phyloP scores from a whole-genome alignment of 2,329 filamentous ascomycete species.

The Claviceps humidiphila region DNA sequence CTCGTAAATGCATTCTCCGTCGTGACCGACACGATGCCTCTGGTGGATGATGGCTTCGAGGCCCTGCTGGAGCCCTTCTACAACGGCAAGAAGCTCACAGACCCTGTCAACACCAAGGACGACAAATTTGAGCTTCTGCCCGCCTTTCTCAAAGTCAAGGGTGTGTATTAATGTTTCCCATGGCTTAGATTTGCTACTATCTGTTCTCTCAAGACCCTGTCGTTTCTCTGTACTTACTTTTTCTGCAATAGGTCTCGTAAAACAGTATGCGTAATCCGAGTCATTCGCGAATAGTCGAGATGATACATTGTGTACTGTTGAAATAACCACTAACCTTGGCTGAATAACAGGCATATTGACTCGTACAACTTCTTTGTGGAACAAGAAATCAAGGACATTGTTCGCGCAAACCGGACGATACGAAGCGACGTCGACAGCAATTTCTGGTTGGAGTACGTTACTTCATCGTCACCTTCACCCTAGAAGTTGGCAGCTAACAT shows the following conservation, averaged over 20 bases:
- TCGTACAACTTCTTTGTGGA: slow-evolving; percentile 98
- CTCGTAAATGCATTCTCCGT: slow-evolving; percentile 14
- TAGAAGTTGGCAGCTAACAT: neutral
- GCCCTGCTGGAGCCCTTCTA: slow-evolving; percentile 54
- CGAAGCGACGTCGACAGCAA: slow-evolving; percentile 84
- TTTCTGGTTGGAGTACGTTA: slow-evolving; percentile 65
- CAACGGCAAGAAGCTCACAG: slow-evolving; percentile 53
- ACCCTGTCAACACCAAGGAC: slow-evolving; percentile 50
- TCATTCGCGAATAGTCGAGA: neutral
- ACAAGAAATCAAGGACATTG: slow-evolving; percentile 91
- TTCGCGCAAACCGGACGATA: slow-evolving; percentile 78
- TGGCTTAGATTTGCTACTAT: neutral
- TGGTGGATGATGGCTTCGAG: slow-evolving; percentile 50
- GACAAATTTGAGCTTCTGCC: slow-evolving; percentile 97
- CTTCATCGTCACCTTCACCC: slow-evolving; percentile 8
- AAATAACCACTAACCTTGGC: slow-evolving; percentile 8
- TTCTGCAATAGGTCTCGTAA: slow-evolving; percentile 51
- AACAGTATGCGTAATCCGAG: slow-evolving; percentile 45
- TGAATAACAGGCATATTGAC: slow-evolving; percentile 58
- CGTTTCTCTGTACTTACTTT: neutral
- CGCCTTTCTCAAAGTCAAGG: slow-evolving; percentile 96
- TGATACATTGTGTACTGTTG: neutral
- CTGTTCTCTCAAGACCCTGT: neutral
- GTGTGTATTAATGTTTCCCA: slow-evolving; percentile 21
- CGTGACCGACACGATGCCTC: slow-evolving; percentile 30